These are phyloP conservation scores for Didymella glomerata DNA, from an alignment of 2,329 filamentous ascomycete genomes.

Conservation along the genomic window DNA sequence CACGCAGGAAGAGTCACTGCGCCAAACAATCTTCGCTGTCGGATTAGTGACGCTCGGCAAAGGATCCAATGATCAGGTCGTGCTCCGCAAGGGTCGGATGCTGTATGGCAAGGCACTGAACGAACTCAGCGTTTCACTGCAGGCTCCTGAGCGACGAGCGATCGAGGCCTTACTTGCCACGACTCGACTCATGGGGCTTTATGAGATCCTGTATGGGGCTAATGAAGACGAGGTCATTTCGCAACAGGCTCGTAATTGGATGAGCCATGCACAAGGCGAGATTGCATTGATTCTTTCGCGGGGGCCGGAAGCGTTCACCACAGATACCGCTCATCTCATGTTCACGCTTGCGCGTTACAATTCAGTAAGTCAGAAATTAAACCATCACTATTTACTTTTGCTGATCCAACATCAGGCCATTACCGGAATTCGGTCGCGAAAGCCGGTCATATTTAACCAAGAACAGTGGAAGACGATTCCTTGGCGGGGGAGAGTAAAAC, in stretches of 20 bases:
- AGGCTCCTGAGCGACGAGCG: slow-evolving; percentile 22
- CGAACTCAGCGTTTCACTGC: slow-evolving; percentile 35
- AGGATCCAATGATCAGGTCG: slow-evolving; percentile 22
- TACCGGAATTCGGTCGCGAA: slow-evolving; percentile 48
- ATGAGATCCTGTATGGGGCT: slow-evolving; percentile 40
- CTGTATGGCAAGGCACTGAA: slow-evolving; percentile 39
- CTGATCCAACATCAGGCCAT: slow-evolving; percentile 28
- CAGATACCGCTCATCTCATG: slow-evolving; percentile 30
- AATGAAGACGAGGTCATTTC: slow-evolving; percentile 22
- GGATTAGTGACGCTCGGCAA: slow-evolving; percentile 37
- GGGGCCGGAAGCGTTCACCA: slow-evolving; percentile 30
- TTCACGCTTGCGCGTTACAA: slow-evolving; percentile 36
- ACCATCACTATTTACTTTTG: background rate
- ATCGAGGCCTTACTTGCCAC: slow-evolving; percentile 40
- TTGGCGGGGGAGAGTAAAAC: slow-evolving; percentile 45
- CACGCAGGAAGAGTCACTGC: slow-evolving; percentile 36
- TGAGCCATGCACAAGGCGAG: slow-evolving; percentile 42
- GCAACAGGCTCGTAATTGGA: slow-evolving; percentile 40
- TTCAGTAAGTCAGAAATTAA: background rate
- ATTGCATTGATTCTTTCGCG: slow-evolving; percentile 32
- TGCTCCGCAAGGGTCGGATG: slow-evolving; percentile 32
- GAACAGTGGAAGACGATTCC: slow-evolving; percentile 49
- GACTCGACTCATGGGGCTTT: slow-evolving; percentile 24
- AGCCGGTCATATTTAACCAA: slow-evolving; percentile 40
- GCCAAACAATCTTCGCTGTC: slow-evolving; percentile 36